Base-by-base conservation (phyloP, 352 stramenopile genomes). In the Thalassiosira delicatula region DNA sequence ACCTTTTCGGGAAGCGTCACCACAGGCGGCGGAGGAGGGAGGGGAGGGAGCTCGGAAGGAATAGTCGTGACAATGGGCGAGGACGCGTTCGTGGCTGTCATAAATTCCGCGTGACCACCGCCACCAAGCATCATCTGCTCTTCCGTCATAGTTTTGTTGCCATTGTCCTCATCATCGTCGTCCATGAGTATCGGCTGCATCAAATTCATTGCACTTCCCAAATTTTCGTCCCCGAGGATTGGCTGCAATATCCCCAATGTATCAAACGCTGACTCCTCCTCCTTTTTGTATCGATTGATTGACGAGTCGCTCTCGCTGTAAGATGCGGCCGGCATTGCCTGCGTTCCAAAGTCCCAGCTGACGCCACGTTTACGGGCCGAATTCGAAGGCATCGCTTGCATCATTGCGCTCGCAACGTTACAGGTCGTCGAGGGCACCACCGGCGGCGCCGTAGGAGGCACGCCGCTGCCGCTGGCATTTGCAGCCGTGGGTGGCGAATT, bases 181-280 rank as follows among this genome's bases (percentile, higher is more conserved):
- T 74, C 56, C 32, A 67, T 21, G 12, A 86, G 35, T 25, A 79
- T 49, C 8, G 71, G 62, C 66, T 69, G 56, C 63, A 78, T 49
- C 49, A 70, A 42, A n/a, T 44, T 46, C 30, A 27, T 68, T 29
- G 19, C 17, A 14, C 14, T 7, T 25, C 11, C 30, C n/a, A 29
- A n/a, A 49, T 49, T 8, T 8, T 49, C 8, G 17, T 40, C 54
- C 23, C 42, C n/a, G 1, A 87, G 46, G 23, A 87, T 68, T 8
- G 81, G 81, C 59, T 87, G 81, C 25, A 87, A 59, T 65, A 88
- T 88, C 17, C 76, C 80, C 69, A 87, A 32, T 14, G 80, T 79
- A 29, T 87, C 70, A 66, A 88, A 82, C 17, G 53, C 33, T 25
- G 66, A 66, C 74, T 70, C 49, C 65, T 80, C 66, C 59, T 87